Conservation (phyloP, 148 eudicot genomes). For the Rhododendron vialii region DNA sequence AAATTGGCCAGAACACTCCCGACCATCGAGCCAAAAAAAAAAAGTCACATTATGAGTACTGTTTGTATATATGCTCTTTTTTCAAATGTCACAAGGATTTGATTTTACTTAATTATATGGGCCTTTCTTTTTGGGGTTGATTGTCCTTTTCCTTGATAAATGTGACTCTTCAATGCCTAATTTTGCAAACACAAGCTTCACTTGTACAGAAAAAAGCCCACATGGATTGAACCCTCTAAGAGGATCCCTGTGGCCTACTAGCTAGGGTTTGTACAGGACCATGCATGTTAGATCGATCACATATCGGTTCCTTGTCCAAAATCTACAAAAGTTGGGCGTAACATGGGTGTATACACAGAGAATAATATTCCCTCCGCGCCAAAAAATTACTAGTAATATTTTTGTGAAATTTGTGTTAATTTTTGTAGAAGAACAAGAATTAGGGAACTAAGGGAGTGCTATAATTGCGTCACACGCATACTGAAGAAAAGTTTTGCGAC, state of each 20-base stretch:
- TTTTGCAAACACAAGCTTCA: neutral
- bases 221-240: neutral
- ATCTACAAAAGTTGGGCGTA: neutral
- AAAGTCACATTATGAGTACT: neutral
- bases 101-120: neutral
- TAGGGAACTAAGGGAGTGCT: neutral
- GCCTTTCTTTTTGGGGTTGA: neutral
- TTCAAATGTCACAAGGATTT: neutral
- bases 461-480: neutral
- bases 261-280: neutral
- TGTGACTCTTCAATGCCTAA: neutral
- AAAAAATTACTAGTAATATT: no score
- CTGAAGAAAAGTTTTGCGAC: no score
- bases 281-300: neutral
- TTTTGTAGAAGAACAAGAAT: neutral
- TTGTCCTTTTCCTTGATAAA: neutral
- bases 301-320: neutral
- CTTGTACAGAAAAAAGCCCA: neutral
- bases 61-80: constrained; percentile 1
- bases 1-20: neutral
- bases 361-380: neutral
- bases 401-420: neutral
- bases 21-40: no score
- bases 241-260: neutral
- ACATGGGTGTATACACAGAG: neutral